phyloP scores from a whole-genome alignment of 805 yeast genomes.

The Candida anglica region DNA sequence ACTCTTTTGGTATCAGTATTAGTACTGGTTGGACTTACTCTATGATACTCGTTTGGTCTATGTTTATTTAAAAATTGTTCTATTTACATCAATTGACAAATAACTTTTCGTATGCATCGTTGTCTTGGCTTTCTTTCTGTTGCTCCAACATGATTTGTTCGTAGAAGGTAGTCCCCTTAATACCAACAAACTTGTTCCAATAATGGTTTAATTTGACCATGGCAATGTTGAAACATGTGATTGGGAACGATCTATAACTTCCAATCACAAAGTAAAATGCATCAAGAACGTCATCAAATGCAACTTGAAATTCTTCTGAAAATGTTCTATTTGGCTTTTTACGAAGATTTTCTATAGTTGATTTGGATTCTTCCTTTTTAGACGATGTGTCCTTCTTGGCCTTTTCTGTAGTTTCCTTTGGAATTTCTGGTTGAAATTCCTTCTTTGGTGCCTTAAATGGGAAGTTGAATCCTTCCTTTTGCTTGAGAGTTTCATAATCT shows the following conservation, averaged over 20 bases:
- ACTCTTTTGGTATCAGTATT: too few species aligned
- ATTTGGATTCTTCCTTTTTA: not conserved
- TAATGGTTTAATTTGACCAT: slow-evolving; percentile 47
- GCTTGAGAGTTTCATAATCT: slow-evolving; percentile 30
- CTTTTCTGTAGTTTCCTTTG: slow-evolving; percentile 5
- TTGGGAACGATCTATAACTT: slow-evolving; percentile 72
- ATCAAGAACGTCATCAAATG: slow-evolving; percentile 46
- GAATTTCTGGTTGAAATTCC: not conserved
- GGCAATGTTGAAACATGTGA: slow-evolving; percentile 46
- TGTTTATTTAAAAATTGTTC: not conserved
- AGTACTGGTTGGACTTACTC: too few species aligned
- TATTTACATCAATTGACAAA: slow-evolving; percentile 1
- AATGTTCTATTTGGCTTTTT: slow-evolving; percentile 8
- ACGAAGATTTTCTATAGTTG: not conserved
- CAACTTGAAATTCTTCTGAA: slow-evolving; percentile 46
- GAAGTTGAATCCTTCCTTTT: slow-evolving; percentile 30
- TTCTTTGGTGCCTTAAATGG: slow-evolving; percentile 24
- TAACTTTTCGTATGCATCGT: slow-evolving; percentile 2
- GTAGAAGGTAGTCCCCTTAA: slow-evolving; percentile 1
- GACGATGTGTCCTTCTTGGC: not conserved
- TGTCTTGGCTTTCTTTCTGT: slow-evolving; percentile 2
- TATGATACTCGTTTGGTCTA: too few species aligned
- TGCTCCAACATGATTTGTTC: slow-evolving; percentile 13
- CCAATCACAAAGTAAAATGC: slow-evolving; percentile 62
- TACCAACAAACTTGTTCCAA: slow-evolving; percentile 81